Base-by-base conservation (phyloP, 306 rosid genomes). In the Luffa aegyptiaca region DNA sequence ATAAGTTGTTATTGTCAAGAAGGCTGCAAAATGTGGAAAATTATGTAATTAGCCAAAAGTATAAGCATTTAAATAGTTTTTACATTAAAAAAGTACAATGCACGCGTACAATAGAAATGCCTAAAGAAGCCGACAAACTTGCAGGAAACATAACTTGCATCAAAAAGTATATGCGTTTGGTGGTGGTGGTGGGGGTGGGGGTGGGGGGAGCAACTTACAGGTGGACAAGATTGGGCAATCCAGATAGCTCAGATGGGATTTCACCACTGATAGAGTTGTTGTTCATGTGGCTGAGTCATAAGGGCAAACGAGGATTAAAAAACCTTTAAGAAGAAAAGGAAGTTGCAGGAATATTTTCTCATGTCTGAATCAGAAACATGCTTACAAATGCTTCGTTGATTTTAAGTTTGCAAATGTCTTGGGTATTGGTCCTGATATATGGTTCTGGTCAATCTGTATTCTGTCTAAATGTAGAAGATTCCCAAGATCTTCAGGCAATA, bases 191-290 rank as follows among this genome's bases (percentile, higher is more conserved):
- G 31, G 31, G 0, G 31, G 31, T 26, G 31, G 49, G 52, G 36
- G 39, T 6, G 53, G 59, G 20, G 48, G 9, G 0, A 80, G 64
- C 61, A 74, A 90, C 99, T 91, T 82, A 96, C 99, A 96, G 73
- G 66, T 96, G 99, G 80, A 88, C 76, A 79, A 95, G 97, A 0
- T 3, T 80, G 2, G 94, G 90, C 81, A 95, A 84, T 80, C 35
- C 79, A 36, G 86, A 88, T 57, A 96, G 88, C 85, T 85, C 97
- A 2, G 82, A 81, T 36, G 98, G 98, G 80, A 96, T 89, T 80
- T 81, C 91, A 49, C 98, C 99, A 21, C 94, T 91, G 45, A 96
- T 84, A 71, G 99, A 96, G 82, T 96, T 96, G 90, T 96, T 93
- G 88, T 96, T 96, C 98, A 96, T 93, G 89, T 96, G 97, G 88